A percentile compares a stretch with the other conserved stretches of the same genome.
These are phyloP conservation scores for Boletus vermiculosoides DNA, from an alignment of 768 basidiomycete species.

Conservation along the genomic window DNA sequence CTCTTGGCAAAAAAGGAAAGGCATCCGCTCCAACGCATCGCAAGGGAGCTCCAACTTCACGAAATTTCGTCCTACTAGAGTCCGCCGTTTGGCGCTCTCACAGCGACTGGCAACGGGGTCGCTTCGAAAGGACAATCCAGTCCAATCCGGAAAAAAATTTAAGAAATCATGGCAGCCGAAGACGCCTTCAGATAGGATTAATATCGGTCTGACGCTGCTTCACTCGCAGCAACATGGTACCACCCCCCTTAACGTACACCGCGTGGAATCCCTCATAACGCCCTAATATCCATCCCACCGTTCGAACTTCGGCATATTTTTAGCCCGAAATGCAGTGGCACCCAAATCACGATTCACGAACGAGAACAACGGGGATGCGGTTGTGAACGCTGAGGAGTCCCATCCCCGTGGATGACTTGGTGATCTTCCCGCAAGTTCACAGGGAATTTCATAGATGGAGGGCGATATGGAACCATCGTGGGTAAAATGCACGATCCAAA, in stretches of 20 bases:
- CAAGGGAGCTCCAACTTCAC: too few species aligned
- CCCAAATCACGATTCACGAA: neutral
- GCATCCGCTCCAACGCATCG: neutral
- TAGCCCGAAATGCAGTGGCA: neutral
- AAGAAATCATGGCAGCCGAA: neutral
- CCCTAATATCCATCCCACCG: neutral
- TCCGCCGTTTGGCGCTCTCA: neutral
- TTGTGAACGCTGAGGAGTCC: neutral
- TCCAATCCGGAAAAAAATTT: too few species aligned
- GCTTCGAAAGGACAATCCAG: neutral
- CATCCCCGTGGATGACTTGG: neutral
- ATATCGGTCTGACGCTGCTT: neutral
- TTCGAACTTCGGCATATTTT: neutral
- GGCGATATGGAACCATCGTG: constrained; percentile 24
- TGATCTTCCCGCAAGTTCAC: constrained; percentile 9
- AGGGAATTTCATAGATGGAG: constrained; percentile 22
- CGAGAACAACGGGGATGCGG: neutral
- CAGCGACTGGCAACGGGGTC: neutral
- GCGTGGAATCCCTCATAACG: neutral
- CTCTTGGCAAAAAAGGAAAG: constrained; percentile 2
- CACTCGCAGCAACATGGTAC: neutral
- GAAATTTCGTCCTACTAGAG: neutral
- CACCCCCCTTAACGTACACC: neutral
- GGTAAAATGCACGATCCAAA: constrained; percentile 14
- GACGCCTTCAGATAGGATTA: neutral